Evolutionary conservation across 495 filamentous ascomycete species (phyloP).

Genomic region (Penicillium waksmanii): DNA sequence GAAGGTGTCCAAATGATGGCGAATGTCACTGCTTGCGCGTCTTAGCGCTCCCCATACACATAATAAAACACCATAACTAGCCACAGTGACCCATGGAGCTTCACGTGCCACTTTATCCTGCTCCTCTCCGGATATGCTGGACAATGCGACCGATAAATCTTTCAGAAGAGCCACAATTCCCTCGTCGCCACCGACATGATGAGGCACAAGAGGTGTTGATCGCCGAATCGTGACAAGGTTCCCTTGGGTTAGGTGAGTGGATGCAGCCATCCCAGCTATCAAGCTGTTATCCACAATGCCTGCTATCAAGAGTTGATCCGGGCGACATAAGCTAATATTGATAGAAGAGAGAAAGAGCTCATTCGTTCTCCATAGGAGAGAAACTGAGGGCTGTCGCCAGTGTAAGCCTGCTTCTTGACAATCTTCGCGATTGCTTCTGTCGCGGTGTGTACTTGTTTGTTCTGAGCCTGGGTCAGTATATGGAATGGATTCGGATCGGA

Average conservation of each 20-base stretch:
- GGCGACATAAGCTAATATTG: constrained; percentile 16
- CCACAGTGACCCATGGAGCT: constrained; percentile 17
- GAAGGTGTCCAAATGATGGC: constrained; percentile 13
- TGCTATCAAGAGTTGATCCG: constrained; percentile 18
- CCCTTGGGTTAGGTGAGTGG: constrained; percentile 18
- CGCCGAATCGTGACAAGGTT: constrained; percentile 14
- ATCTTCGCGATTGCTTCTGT: constrained; percentile 17
- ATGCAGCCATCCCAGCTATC: constrained; percentile 19
- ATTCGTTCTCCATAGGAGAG: constrained; percentile 14
- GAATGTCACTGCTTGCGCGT: constrained; percentile 12
- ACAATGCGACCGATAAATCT: constrained; percentile 10
- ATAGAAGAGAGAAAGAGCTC: constrained; percentile 19
- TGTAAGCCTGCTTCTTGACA: constrained; percentile 17
- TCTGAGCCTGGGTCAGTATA: constrained; percentile 18
- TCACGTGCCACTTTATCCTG: constrained; percentile 12
- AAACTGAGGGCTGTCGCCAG: constrained; percentile 16
- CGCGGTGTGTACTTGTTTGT: constrained; percentile 15
- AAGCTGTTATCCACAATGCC: constrained; percentile 22
- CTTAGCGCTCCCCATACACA: constrained; percentile 12
- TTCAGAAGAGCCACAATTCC: constrained; percentile 14
- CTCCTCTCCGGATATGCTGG: constrained; percentile 13
- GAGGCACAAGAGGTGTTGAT: constrained; percentile 12
- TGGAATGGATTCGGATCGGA: constrained; percentile 17
- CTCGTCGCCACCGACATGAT: constrained; percentile 14
- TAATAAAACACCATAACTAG: constrained; percentile 13